Conservation (phyloP, 495 filamentous ascomycete genomes). For the Penicillium verhagenii region DNA sequence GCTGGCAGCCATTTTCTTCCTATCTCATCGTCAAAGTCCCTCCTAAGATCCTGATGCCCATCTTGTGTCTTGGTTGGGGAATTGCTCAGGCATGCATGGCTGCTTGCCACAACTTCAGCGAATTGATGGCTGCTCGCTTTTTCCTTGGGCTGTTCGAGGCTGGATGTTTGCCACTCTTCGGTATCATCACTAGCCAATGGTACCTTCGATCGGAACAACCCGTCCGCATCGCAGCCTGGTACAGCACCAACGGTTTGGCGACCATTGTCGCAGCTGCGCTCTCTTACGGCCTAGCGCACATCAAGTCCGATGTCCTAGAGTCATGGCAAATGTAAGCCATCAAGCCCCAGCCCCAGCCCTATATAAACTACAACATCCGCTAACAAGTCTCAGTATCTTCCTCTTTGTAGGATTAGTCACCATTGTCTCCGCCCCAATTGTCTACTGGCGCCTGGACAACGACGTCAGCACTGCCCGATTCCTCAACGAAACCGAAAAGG, state of each 20-base stretch:
- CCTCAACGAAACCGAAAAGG: conserved; percentile 56
- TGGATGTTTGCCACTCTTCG: conserved; percentile 60
- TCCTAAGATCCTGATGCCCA: conserved; percentile 62
- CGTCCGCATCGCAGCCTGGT: conserved; percentile 49
- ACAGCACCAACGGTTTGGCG: conserved; percentile 48
- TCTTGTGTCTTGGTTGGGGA: conserved; percentile 54
- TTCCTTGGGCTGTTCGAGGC: conserved; percentile 53
- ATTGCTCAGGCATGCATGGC: conserved; percentile 48
- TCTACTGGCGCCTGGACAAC: conserved; percentile 48
- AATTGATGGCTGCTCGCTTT: conserved; percentile 47
- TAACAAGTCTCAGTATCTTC: conserved; percentile 31
- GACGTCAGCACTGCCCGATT: conserved; percentile 56
- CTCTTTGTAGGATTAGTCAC: conserved; percentile 52
- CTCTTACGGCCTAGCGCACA: conserved; percentile 54
- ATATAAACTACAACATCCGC: background rate
- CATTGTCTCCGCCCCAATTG: conserved; percentile 39
- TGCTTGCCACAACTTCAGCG: conserved; percentile 39
- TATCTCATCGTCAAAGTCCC: conserved; percentile 65
- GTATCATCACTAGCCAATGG: conserved; percentile 50
- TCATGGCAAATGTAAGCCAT: conserved; percentile 60
- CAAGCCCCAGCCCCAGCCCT: background rate
- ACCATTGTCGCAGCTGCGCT: conserved; percentile 48
- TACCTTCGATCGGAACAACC: conserved; percentile 52
- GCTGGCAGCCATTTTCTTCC: conserved; percentile 65
- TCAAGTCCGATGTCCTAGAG: conserved; percentile 47